Percentiles rank a stretch among this genome's conserved stretches.
phyloP scores from a whole-genome alignment of 345 rosid genomes.

The Acer campestre region DNA sequence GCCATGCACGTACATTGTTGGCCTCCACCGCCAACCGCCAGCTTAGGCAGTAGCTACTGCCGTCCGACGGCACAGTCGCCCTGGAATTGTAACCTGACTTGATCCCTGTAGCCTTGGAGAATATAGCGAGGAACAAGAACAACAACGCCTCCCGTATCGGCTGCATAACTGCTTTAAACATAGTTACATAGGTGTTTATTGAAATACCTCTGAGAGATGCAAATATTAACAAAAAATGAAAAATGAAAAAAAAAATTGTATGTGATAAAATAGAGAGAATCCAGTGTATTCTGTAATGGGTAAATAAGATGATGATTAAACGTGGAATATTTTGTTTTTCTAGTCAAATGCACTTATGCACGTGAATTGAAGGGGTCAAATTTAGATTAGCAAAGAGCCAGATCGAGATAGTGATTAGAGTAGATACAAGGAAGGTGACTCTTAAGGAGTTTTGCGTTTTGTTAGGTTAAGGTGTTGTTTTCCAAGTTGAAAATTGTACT shows the following conservation, averaged over 20 bases:
- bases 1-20: slow-evolving; percentile 73
- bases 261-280: not conserved
- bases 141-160: slow-evolving; percentile 28
- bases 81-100: not conserved
- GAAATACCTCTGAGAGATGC: not conserved
- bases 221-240: not conserved
- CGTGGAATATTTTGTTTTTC: not conserved
- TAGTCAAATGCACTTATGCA: not conserved
- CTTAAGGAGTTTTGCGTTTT: not conserved
- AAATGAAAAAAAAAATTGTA: too few species aligned
- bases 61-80: slow-evolving; percentile 15
- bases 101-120: slow-evolving; percentile 24
- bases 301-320: not conserved
- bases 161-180: slow-evolving; percentile 41
- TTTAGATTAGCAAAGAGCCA: too few species aligned
- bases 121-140: slow-evolving; percentile 37
- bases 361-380: not conserved
- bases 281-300: not conserved
- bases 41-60: slow-evolving; percentile 61
- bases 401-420: not conserved
- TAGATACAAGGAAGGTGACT: slow-evolving; percentile 13
- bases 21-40: slow-evolving; percentile 86
- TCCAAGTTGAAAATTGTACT: not conserved
- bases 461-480: not conserved
- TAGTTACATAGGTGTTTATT: slow-evolving; percentile 14